Percentiles rank a stretch among this genome's conserved stretches.
Conservation (phyloP, 2,329 filamentous ascomycete genomes). For the Cercospora sp. region DNA sequence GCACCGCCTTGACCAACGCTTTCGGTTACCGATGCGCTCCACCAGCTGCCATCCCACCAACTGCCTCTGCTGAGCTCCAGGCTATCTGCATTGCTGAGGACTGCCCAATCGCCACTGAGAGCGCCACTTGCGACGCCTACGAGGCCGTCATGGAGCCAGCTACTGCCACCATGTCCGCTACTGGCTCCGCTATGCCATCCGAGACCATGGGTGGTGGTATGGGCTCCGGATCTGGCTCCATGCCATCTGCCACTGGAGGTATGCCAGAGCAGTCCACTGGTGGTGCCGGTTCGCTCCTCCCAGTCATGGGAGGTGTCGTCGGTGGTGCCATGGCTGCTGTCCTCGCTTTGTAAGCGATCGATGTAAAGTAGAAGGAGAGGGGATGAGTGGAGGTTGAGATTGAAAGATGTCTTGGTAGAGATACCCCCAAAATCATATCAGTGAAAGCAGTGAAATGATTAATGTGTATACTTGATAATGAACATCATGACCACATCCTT, state of each 20-base stretch:
- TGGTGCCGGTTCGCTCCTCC: constrained; percentile 12
- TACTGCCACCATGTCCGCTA: constrained; percentile 12
- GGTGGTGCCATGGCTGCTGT: constrained; percentile 19
- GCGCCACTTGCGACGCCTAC: constrained; percentile 9
- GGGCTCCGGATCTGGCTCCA: not conserved
- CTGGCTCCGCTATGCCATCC: constrained; percentile 12
- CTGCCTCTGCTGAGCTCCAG: constrained; percentile 53
- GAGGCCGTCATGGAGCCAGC: constrained; percentile 11
- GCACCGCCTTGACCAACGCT: constrained; percentile 49
- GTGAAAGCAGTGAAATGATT: not conserved
- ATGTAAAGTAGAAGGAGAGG: not conserved
- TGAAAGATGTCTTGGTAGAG: not conserved
- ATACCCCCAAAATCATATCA: constrained; percentile 6
- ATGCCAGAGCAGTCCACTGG: constrained; percentile 19
- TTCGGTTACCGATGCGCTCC: constrained; percentile 58
- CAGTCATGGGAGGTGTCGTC: constrained; percentile 13
- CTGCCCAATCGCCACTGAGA: constrained; percentile 10
- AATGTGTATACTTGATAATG: constrained; percentile 5
- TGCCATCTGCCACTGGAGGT: constrained; percentile 6
- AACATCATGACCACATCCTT: not conserved
- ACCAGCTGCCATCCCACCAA: constrained; percentile 48
- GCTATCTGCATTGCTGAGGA: constrained; percentile 55
- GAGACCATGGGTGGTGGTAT: not conserved
- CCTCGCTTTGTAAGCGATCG: constrained; percentile 15
- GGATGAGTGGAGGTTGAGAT: not conserved